These are phyloP conservation scores for Xanthoparmelia taractica DNA, from an alignment of 495 filamentous ascomycete genomes.

Conservation along the genomic window DNA sequence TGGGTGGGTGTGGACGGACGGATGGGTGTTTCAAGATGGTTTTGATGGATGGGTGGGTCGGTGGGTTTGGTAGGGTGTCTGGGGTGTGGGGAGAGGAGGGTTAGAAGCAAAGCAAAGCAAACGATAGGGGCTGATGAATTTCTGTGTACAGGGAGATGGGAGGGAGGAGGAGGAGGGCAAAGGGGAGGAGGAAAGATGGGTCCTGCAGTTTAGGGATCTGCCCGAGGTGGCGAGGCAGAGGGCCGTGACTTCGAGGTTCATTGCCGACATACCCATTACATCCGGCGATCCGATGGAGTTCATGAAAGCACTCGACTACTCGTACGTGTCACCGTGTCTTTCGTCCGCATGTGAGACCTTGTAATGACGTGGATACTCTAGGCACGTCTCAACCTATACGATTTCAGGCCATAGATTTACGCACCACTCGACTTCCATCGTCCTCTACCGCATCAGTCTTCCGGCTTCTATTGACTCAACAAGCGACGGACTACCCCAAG, in stretches of 20 bases:
- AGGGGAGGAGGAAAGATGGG: constrained; percentile 30
- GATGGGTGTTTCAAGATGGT: no score
- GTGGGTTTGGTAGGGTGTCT: background rate
- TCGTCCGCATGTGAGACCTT: constrained; percentile 19
- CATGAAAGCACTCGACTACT: constrained; percentile 48
- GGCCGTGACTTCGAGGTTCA: constrained; percentile 42
- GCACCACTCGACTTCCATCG: constrained; percentile 41
- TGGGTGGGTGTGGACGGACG: no score
- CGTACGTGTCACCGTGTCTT: constrained; percentile 29
- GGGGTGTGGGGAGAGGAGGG: background rate
- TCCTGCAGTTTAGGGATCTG: constrained; percentile 47
- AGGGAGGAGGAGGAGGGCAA: constrained; percentile 4
- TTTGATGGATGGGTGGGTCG: no score
- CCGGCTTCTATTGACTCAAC: constrained; percentile 31
- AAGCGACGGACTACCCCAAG: constrained; percentile 32
- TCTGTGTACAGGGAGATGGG: background rate
- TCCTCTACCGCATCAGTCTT: constrained; percentile 39
- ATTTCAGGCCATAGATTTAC: constrained; percentile 45
- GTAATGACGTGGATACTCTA: constrained; percentile 21
- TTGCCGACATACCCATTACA: constrained; percentile 39
- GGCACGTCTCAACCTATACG: constrained; percentile 43
- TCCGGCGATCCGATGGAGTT: constrained; percentile 38
- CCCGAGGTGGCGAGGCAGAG: constrained; percentile 44
- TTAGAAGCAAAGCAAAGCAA: no score
- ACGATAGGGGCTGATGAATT: background rate